These are phyloP conservation scores for Favolaschia claudopus DNA, from an alignment of 768 basidiomycete species.

Conservation along the genomic window DNA sequence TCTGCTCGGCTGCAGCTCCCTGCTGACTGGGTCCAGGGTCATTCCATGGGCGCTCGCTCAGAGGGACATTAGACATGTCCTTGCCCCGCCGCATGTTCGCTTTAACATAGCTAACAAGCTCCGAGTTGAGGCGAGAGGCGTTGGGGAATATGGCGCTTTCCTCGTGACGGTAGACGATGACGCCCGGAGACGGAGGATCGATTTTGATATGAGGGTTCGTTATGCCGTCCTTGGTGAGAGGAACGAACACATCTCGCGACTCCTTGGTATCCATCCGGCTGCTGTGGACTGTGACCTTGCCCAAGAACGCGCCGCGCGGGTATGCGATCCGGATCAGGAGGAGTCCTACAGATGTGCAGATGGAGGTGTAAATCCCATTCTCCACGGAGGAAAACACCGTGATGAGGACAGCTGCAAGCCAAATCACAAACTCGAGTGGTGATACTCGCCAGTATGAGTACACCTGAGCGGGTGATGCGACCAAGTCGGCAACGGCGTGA, in stretches of 20 bases:
- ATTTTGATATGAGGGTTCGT: constrained; percentile 77
- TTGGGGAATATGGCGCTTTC: constrained; percentile 92
- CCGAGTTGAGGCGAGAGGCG: constrained; percentile 69
- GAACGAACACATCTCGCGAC: constrained; percentile 84
- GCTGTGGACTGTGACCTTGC: constrained; percentile 71
- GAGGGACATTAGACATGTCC: constrained; percentile 68
- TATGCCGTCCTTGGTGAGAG: constrained; percentile 67
- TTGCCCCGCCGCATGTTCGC: constrained; percentile 76
- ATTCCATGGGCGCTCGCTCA: constrained; percentile 91
- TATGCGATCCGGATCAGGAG: constrained; percentile 87
- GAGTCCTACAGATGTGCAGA: constrained; percentile 79
- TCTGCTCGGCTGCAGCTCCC: constrained; percentile 53
- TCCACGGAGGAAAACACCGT: constrained; percentile 96
- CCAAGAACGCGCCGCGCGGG: constrained; percentile 91
- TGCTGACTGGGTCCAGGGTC: constrained; percentile 78
- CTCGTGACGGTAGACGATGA: constrained; percentile 91
- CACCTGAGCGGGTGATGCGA: constrained; percentile 80
- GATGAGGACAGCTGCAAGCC: constrained; percentile 84
- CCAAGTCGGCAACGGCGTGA: constrained; percentile 88
- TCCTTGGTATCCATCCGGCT: constrained; percentile 44
- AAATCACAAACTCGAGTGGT: constrained; percentile 92
- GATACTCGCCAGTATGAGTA: constrained; percentile 94
- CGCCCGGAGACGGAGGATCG: constrained; percentile 80
- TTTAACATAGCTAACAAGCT: constrained; percentile 85
- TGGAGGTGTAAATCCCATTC: constrained; percentile 89